These are phyloP conservation scores for Bipolaris gigantea DNA, from an alignment of 2,329 filamentous ascomycete genomes.

Conservation along the genomic window DNA sequence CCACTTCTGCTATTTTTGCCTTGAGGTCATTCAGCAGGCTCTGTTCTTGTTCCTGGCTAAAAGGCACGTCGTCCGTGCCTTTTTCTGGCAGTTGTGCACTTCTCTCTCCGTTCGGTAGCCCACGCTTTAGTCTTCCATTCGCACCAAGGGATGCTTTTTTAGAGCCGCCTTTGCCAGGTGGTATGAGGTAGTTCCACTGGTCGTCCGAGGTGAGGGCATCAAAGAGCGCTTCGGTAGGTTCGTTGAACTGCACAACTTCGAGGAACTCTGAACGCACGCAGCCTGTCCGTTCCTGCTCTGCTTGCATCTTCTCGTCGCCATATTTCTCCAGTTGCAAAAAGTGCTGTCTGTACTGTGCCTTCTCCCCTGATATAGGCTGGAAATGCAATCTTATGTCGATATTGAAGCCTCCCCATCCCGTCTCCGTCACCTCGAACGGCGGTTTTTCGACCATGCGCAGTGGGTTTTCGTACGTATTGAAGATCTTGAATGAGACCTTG, in stretches of 20 bases:
- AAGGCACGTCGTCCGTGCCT: conserved; percentile 37
- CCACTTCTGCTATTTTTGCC: conserved; percentile 39
- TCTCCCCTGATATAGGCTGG: conserved; percentile 82
- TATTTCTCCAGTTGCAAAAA: conserved; percentile 90
- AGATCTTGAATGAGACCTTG: conserved; percentile 96
- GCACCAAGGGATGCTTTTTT: conserved; percentile 43
- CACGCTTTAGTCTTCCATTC: conserved; percentile 39
- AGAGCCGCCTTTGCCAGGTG: conserved; percentile 46
- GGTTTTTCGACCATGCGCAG: conserved; percentile 74
- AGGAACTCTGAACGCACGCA: conserved; percentile 78
- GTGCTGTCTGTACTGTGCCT: conserved; percentile 94
- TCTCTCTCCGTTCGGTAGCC: conserved; percentile 41
- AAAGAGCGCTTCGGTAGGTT: conserved; percentile 91
- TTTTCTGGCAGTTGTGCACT: conserved; percentile 43
- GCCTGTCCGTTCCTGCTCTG: conserved; percentile 57
- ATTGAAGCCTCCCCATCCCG: conserved; percentile 97
- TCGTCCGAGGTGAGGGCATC: conserved; percentile 79
- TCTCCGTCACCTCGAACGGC: conserved; percentile 84
- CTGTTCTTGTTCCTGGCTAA: conserved; percentile 42
- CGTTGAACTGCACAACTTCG: conserved; percentile 96
- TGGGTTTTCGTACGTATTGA: conserved; percentile 93
- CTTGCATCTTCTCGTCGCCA: conserved; percentile 67
- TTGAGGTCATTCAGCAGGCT: conserved; percentile 35
- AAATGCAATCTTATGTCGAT: conserved; percentile 96
- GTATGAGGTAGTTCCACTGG: conserved; percentile 53